Evolutionary conservation across 1,139 yeast species (phyloP).

Genomic region (Yamadazyma epiphylla): DNA sequence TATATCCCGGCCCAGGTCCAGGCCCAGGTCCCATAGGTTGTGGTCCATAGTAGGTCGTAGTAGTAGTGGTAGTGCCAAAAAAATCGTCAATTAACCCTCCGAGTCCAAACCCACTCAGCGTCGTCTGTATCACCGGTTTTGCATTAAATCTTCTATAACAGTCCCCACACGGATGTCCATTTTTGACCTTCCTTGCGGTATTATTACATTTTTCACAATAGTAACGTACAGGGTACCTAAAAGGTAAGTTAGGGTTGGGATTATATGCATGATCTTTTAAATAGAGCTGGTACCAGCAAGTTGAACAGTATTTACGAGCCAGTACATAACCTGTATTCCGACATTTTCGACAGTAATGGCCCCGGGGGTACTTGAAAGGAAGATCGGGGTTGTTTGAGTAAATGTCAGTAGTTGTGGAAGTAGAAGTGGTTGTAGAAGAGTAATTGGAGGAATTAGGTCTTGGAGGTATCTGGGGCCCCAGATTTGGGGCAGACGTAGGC

Average conservation of each 20-base stretch:
- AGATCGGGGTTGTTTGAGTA: constrained; percentile 35
- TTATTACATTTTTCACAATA: constrained; percentile 70
- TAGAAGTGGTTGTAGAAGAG: constrained; percentile 11
- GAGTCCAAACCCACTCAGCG: constrained; percentile 7
- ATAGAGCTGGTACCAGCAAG: constrained; percentile 35
- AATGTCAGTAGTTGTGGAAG: constrained; percentile 10
- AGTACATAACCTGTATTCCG: constrained; percentile 37
- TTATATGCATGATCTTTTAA: constrained; percentile 30
- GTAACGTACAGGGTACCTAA: constrained; percentile 56
- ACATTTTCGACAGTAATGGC: constrained; percentile 36
- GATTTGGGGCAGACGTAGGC: constrained; percentile 4
- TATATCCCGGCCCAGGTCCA: constrained; percentile 5
- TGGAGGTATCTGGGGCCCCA: constrained; percentile 9
- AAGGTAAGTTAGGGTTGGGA: constrained; percentile 37
- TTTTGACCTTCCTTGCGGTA: constrained; percentile 65
- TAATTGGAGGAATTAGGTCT: constrained; percentile 4
- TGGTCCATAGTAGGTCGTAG: constrained; percentile 7
- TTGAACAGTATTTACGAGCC: constrained; percentile 26
- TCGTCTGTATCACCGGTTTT: constrained; percentile 17
- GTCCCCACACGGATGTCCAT: constrained; percentile 62
- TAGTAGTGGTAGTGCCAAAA: constrained; percentile 16
- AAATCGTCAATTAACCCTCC: constrained; percentile 9
- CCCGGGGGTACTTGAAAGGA: constrained; percentile 53
- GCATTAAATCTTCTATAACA: constrained; percentile 71
- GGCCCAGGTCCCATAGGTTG: constrained; percentile 5